Evolutionary conservation across 1,139 yeast genomes (phyloP).

Genomic region (Hemisphaericaspora xylanilytica): DNA sequence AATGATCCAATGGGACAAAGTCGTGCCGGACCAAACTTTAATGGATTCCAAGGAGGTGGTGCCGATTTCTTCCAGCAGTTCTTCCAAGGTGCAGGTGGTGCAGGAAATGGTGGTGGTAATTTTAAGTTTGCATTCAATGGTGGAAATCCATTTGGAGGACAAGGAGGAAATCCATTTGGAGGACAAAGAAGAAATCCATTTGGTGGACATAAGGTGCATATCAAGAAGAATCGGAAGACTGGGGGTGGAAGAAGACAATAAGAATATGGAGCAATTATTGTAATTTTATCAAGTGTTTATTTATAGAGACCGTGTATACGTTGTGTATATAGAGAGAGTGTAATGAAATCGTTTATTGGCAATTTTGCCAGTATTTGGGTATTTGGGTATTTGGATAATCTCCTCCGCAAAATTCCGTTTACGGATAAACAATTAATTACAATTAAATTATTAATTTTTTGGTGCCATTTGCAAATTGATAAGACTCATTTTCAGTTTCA

Average conservation of each 20-base stretch:
- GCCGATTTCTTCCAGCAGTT: slow-evolving; percentile 17
- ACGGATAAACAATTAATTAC: no score
- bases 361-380: no score
- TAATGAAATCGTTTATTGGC: no score
- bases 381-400: no score
- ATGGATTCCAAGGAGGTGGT: slow-evolving; percentile 16
- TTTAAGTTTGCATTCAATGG: slow-evolving; percentile 1
- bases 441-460: no score
- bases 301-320: no score
- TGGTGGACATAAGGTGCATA: slow-evolving; percentile 17
- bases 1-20: slow-evolving; percentile 37
- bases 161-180: slow-evolving; percentile 17
- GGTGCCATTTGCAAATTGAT: no score
- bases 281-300: not conserved
- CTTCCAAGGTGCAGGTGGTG: slow-evolving; percentile 14
- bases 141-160: slow-evolving; percentile 14
- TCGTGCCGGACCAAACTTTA: slow-evolving; percentile 11
- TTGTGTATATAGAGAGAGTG: not conserved
- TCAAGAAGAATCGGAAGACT: slow-evolving; percentile 17
- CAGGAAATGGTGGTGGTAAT: slow-evolving; percentile 11
- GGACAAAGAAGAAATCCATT: no score
- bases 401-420: no score
- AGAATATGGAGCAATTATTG: not conserved
- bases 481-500: no score
- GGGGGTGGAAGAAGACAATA: slow-evolving; percentile 4